phyloP scores from a whole-genome alignment of 2,329 filamentous ascomycete genomes.

The Hymenoscyphus fructigenus region DNA sequence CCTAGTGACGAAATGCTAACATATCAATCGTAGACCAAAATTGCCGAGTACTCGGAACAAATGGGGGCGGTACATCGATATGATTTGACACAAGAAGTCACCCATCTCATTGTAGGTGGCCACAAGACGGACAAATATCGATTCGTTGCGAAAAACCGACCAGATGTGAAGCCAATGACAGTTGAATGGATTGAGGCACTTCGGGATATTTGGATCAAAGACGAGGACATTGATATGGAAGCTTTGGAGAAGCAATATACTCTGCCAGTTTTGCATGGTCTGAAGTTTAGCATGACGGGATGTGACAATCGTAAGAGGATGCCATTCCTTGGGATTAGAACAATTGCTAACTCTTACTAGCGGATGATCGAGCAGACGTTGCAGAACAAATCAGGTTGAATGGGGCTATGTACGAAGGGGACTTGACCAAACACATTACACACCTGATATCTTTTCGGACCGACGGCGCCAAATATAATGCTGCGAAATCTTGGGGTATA shows the following conservation, averaged over 20 bases:
- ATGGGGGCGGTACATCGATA: slow-evolving; percentile 87
- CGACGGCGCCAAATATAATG: slow-evolving; percentile 85
- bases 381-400: slow-evolving; percentile 62
- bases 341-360: slow-evolving; percentile 42
- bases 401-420: slow-evolving; percentile 82
- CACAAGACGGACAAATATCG: slow-evolving; percentile 91
- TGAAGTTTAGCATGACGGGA: slow-evolving; percentile 68
- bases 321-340: not conserved
- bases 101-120: slow-evolving; percentile 88
- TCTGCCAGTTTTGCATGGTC: slow-evolving; percentile 61
- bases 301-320: slow-evolving; percentile 63
- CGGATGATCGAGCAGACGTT: slow-evolving; percentile 66
- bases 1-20: slow-evolving; percentile 6
- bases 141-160: slow-evolving; percentile 86
- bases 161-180: slow-evolving; percentile 80
- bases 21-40: slow-evolving; percentile 43
- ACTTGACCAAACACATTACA: slow-evolving; percentile 81
- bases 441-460: slow-evolving; percentile 81
- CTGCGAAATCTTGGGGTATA: slow-evolving; percentile 80
- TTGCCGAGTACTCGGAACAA: slow-evolving; percentile 66
- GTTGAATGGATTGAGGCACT: slow-evolving; percentile 84
- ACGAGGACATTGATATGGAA: slow-evolving; percentile 70
- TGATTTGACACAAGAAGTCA: slow-evolving; percentile 93
- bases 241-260: slow-evolving; percentile 66
- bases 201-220: slow-evolving; percentile 75